These are phyloP conservation scores for Limonium bicolor DNA, from an alignment of 148 eudicot species.

Conservation along the genomic window DNA sequence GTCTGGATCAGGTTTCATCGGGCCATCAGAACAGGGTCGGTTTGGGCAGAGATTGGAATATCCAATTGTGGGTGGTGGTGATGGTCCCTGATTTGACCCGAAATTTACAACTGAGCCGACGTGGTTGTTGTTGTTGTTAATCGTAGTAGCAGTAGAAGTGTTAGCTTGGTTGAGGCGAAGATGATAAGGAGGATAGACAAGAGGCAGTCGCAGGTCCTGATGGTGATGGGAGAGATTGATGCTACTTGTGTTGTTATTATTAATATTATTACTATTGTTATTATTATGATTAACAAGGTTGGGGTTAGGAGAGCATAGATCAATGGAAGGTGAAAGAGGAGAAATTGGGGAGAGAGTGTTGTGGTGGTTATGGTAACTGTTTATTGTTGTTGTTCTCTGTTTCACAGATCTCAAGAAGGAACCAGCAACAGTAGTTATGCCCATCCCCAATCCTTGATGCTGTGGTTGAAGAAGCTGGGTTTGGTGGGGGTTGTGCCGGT, in stretches of 20 bases:
- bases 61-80: too few species aligned
- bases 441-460: too few species aligned
- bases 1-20: conserved; percentile 6
- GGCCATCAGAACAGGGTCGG: conserved; percentile 13
- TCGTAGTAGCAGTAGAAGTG: conserved; percentile 32
- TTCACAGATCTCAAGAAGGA: conserved; percentile 38
- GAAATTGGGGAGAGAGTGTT: conserved; percentile 25
- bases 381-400: conserved; percentile 15
- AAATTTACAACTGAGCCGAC: too few species aligned
- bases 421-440: too few species aligned
- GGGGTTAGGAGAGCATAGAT: conserved; percentile 17
- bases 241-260: too few species aligned
- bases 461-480: too few species aligned
- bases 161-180: conserved; percentile 15
- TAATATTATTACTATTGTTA: too few species aligned
- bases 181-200: conserved; percentile 7
- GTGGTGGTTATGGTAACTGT: conserved; percentile 9
- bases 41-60: neutral
- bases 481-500: too few species aligned
- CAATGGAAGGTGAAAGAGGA: conserved; percentile 21
- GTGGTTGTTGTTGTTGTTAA: conserved; percentile 6
- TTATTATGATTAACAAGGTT: too few species aligned
- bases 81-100: too few species aligned
- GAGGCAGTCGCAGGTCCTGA: neutral
- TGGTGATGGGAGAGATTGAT: neutral